A percentile compares a stretch with the other conserved stretches of the same genome.
Conservation (phyloP, 805 yeast genomes). For the Pichia deserticola region DNA sequence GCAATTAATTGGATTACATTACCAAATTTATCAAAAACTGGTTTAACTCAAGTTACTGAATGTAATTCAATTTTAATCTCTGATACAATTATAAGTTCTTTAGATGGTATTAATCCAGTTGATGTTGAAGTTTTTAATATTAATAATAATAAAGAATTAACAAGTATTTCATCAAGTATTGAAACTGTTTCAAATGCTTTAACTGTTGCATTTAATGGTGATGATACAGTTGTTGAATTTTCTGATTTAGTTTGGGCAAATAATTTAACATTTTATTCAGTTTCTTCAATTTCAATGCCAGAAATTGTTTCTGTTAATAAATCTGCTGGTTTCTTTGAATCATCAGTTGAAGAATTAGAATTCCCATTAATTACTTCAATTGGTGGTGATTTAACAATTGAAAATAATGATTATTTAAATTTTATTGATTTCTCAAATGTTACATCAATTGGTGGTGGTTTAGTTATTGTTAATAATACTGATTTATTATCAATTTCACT, state of each 20-base stretch:
- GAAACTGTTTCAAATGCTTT: conserved; percentile 66
- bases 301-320: conserved; percentile 68
- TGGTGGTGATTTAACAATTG: conserved; percentile 77
- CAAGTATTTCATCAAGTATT: conserved; percentile 63
- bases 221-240: conserved; percentile 59
- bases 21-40: conserved; percentile 70
- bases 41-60: conserved; percentile 68
- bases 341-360: conserved; percentile 51
- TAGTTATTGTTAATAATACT: conserved; percentile 80
- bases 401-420: conserved; percentile 66
- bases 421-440: conserved; percentile 62
- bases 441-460: conserved; percentile 84
- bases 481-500: conserved; percentile 64
- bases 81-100: conserved; percentile 62
- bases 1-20: conserved; percentile 72
- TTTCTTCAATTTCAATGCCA: conserved; percentile 62
- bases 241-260: conserved; percentile 76
- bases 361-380: conserved; percentile 49
- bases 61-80: conserved; percentile 66
- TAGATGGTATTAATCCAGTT: conserved; percentile 54
- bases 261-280: conserved; percentile 79
- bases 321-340: conserved; percentile 73
- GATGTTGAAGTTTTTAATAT: conserved; percentile 57
- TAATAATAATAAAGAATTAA: conserved; percentile 84
- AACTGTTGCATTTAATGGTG: conserved; percentile 81